Base-by-base conservation (phyloP, 352 stramenopile species). In the Stramenopiles sp. region DNA sequence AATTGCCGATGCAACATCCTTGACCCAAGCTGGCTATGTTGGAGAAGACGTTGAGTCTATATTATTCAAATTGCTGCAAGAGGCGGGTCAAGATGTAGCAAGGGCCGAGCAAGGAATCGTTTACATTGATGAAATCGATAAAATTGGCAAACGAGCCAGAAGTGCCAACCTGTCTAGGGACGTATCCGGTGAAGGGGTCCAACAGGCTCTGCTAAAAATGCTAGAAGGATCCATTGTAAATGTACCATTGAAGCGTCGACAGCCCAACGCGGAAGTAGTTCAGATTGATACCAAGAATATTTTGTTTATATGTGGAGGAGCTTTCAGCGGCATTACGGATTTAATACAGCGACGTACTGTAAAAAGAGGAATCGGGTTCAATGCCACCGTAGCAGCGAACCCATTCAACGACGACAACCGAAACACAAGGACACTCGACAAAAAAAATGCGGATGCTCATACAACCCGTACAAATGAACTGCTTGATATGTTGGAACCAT, bases 111-210 rank as follows among this genome's bases (percentile, higher is more conserved):
- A 91, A 81, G 96, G 96, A 55, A 98, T 99, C 83, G 95, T 96
- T 30, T 98, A 98, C 87, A 95, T 99, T 84, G 96, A 99, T 83
- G 95, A 99, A 85, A 97, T 97, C 81, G 96, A 99, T 88, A 99
- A 99, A 86, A 98, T 98, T 84, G 82, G 90, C 92, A 82, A 92
- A 91, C 85, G 90, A 91, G 83, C 87, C 92, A 89, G 32, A 94
- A 93, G 39, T 86, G 86, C 93, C 29, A 92, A 87, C 83, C 98
- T 98, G 83, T 98, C 94, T 81, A 91, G 96, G 29, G 96, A 99
- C 86, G 95, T 99, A 31, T 97, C 91, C 76, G 96, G 96, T 8
- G 95, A 99, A 86, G 96, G 95, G 71, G 95, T 99, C 14, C 96
- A 99, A 87, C 96, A 99, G 87, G 96, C 95, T 33, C 87, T 99